A percentile compares a stretch with the other conserved stretches of the same genome.
phyloP scores from a whole-genome alignment of 1,284 basidiomycete genomes.

The Paramarasmius palmivorus region DNA sequence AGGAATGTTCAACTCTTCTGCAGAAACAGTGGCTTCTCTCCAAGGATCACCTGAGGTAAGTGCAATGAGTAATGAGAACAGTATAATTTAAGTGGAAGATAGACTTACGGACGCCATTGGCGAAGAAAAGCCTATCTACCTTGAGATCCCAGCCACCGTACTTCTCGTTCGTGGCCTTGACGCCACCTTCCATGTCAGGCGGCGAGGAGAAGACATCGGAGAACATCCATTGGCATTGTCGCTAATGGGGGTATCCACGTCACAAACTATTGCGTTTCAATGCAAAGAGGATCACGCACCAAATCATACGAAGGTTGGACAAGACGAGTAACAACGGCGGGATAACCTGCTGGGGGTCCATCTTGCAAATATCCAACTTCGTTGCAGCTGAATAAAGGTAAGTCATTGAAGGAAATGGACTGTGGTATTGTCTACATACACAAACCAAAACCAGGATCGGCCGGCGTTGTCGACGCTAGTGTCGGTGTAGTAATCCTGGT shows the following conservation, averaged over 20 bases:
- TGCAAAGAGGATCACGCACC: constrained; percentile 35
- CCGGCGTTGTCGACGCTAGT: constrained; percentile 50
- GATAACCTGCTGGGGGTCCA: constrained; percentile 51
- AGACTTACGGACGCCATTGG: constrained; percentile 63
- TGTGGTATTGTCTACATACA: constrained; percentile 31
- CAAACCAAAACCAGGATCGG: constrained; percentile 65
- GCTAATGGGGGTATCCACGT: constrained; percentile 31
- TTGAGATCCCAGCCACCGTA: constrained; percentile 67
- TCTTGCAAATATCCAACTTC: constrained; percentile 62
- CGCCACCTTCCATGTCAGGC: constrained; percentile 34
- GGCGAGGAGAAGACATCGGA: constrained; percentile 51
- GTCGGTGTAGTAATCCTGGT: constrained; percentile 48
- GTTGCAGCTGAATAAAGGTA: constrained; percentile 51
- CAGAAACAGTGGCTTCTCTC: constrained; percentile 68
- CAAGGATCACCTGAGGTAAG: constrained; percentile 63
- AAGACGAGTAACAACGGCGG: constrained; percentile 59
- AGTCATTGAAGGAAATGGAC: background rate
- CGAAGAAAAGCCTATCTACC: constrained; percentile 63
- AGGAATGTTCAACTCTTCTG: constrained; percentile 45
- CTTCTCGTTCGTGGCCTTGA: constrained; percentile 41
- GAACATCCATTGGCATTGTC: constrained; percentile 66
- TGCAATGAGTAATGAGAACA: background rate
- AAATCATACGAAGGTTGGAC: constrained; percentile 60
- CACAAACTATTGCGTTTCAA: background rate
- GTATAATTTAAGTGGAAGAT: background rate